Base-by-base conservation (phyloP, 2,329 filamentous ascomycete species). In the Chrysosporium keratinophilum region DNA sequence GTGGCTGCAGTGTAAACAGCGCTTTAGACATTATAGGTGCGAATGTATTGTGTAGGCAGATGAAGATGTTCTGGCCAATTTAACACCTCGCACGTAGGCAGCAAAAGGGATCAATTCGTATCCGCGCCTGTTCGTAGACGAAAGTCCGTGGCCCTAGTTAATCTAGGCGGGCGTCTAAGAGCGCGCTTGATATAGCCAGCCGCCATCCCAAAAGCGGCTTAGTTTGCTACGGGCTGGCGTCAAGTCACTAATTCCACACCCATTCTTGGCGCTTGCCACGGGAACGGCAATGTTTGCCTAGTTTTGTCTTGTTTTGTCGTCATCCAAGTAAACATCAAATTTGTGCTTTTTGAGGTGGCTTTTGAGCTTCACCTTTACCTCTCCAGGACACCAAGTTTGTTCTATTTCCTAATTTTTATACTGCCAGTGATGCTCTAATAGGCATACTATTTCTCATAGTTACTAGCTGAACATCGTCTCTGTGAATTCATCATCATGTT, bases 401-500 rank as follows among this genome's bases (percentile, higher is more conserved):
- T 40, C 1, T 12, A 14, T 33, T 6, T 35, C n/a, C 15, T 34
- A 14, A 9, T 33, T 41, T 11, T 31, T 20, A 41, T 17, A 4
- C 10, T 12, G 47, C 35, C 34, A 17, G 44, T 46, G 31, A 45
- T 43, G 48, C 35, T 45, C 39, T 39, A 3, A 33, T 46, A 10
- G 5, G 7, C 14, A 23, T 37, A 23, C 6, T 23, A 10, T 40
- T 9, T 5, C 1, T 31, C 37, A 14, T 14, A 31, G 1, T 19
- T 28, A 35, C 7, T 7, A 47, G 12, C 33, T 15, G 12, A n/a
- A 31, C 17, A 12, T 40, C 9, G 28, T 4, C 15, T 17, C 31
- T 40, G 28, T 9, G 14, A 47, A 40, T 46, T 23, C n/a, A 59
- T 64, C 63, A 68, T 63, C 59, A 79, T 79, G 76, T 78, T 78